phyloP scores from a whole-genome alignment of 2,329 filamentous ascomycete genomes.

The Fusarium verrucosum region DNA sequence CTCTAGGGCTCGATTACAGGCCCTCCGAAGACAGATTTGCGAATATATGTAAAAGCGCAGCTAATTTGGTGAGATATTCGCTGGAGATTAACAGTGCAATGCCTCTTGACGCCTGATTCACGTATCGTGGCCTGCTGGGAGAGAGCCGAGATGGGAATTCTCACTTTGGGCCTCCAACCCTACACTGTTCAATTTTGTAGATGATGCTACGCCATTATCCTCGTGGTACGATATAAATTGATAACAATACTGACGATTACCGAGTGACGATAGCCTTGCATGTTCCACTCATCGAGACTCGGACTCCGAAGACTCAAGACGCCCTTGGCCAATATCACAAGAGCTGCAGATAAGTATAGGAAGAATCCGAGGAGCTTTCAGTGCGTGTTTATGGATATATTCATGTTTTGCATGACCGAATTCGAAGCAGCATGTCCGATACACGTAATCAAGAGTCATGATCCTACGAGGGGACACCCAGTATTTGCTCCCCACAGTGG shows the following conservation, averaged over 20 bases:
- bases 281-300: not conserved
- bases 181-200: accelerated
- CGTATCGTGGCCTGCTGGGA: not conserved
- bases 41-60: not conserved
- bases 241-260: not conserved
- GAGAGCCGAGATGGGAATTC: not conserved
- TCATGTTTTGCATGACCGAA: no score
- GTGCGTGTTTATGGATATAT: no score
- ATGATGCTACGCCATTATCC: not conserved
- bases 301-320: no score
- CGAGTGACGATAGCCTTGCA: not conserved
- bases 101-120: not conserved
- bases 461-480: no score
- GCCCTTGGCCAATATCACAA: accelerated
- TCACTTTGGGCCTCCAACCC: not conserved
- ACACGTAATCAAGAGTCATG: no score
- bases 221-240: not conserved
- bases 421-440: no score
- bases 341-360: no score
- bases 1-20: not conserved
- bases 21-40: not conserved
- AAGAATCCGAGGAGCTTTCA: no score
- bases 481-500: no score
- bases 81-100: not conserved
- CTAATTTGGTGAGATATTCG: not conserved